Evolutionary conservation across 2,329 filamentous ascomycete genomes (phyloP).

Genomic region (Metarhizium anisopliae): DNA sequence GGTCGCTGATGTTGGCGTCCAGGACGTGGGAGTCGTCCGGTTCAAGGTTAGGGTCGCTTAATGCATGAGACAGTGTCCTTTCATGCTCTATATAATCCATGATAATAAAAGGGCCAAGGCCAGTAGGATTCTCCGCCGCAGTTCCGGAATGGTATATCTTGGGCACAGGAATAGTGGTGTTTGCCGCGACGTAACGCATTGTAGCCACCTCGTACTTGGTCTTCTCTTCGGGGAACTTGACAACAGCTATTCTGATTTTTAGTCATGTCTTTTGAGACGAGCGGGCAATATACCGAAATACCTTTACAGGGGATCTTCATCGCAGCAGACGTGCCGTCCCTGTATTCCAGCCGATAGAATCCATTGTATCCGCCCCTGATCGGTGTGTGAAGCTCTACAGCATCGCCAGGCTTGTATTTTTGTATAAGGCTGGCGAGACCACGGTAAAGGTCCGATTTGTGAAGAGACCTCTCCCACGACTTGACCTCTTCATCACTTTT

Average conservation of each 20-base stretch:
- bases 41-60: conserved; percentile 12
- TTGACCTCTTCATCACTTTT: conserved; percentile 15
- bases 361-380: conserved; percentile 22
- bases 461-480: conserved; percentile 15
- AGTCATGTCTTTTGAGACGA: background rate
- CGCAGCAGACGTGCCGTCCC: conserved; percentile 20
- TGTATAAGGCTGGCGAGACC: conserved; percentile 14
- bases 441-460: conserved; percentile 10
- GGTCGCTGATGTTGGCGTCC: conserved; percentile 22
- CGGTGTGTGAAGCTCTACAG: conserved; percentile 13
- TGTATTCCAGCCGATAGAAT: conserved; percentile 21
- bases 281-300: conserved; percentile 12
- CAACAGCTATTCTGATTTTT: background rate
- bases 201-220: conserved; percentile 22
- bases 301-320: conserved; percentile 21
- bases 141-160: conserved; percentile 17
- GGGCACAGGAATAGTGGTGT: conserved; percentile 24
- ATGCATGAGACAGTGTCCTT: conserved; percentile 16
- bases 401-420: conserved; percentile 15
- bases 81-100: conserved; percentile 26
- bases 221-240: conserved; percentile 22
- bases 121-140: conserved; percentile 21
- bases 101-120: conserved; percentile 27
- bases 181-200: conserved; percentile 21
- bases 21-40: conserved; percentile 19